Evolutionary conservation across 2,329 filamentous ascomycete genomes (phyloP), one percentile per base, ranked within the genome.

Genomic region (Xylariaceae sp.): DNA sequence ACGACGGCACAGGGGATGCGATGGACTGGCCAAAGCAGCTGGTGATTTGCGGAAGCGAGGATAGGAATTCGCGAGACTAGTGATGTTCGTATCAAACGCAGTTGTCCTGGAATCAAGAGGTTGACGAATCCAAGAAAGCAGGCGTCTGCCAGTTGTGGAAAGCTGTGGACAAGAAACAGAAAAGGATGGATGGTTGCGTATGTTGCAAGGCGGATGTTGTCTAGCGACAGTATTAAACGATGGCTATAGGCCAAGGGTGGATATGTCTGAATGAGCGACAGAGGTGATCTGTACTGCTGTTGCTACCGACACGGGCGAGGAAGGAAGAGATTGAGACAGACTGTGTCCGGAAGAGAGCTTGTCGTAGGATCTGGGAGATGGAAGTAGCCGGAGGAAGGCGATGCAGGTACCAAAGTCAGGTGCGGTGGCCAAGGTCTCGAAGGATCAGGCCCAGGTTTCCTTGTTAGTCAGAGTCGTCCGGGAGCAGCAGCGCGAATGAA

Each of bases 31-130:
- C 54, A 45, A 63, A 59, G 60, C 60, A 60, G 56, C 56, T 58
- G 48, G 53, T 54, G 57, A 54, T 56, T 45, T 59, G 48, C 45
- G 31, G 50, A 28, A 28, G 22, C 22, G 7, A 19, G 45, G 53
- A 48, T 56, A 59, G 56, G 31, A 42, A 58, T 40, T 56, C 48
- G 53, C 41, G 54, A 51, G 58, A 51, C 52, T 53, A 58, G 61
- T 47, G 60, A 60, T 57, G 57, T 56, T 62, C 61, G 64, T 67
- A 62, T 68, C 66, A 65, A 69, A 65, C 63, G 65, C 59, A 57
- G 51, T 61, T 60, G 61, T 66, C 59, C 61, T 60, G 61, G 59
- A 63, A 60, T 55, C 13, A 57, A 48, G 59, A 28, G 50, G 64
- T 58, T 56, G 60, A 57, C 55, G 51, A 63, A 63, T 61, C 63